A percentile compares a stretch with the other conserved stretches of the same genome.
phyloP scores from a whole-genome alignment of 306 rosid species.

The cucumber (Cucumis sativus) region DNA sequence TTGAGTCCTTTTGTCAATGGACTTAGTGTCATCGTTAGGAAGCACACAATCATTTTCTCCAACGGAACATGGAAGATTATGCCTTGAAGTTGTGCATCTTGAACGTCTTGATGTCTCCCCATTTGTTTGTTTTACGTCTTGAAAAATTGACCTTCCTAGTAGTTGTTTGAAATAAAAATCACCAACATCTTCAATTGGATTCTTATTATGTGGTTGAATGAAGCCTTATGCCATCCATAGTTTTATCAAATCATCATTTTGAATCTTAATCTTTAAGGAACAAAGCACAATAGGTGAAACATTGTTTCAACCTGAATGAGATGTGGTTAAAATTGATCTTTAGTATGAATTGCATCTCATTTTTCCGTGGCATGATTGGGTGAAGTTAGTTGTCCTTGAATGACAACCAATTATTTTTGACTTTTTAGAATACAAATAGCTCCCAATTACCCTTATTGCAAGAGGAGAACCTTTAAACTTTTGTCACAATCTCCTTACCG shows the following conservation, averaged over 20 bases:
- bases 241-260: neutral
- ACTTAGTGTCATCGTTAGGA: neutral
- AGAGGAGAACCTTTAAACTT: constrained; percentile 13
- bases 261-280: neutral
- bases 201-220: neutral
- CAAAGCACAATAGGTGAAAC: neutral
- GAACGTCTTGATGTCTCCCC: neutral
- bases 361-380: too few species aligned
- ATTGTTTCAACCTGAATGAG: neutral
- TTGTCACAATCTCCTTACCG: too few species aligned
- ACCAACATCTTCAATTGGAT: neutral
- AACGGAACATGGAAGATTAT: neutral
- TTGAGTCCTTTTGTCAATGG: neutral
- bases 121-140: neutral
- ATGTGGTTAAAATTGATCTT: neutral
- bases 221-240: constrained; percentile 28
- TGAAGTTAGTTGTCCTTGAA: neutral
- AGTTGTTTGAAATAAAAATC: neutral
- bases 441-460: neutral
- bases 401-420: neutral
- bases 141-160: neutral
- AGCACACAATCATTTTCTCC: neutral
- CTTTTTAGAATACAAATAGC: neutral
- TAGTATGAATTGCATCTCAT: neutral
- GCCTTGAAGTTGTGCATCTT: neutral